Base-by-base conservation (phyloP, 306 rosid genomes). In the Sindora glabra region DNA sequence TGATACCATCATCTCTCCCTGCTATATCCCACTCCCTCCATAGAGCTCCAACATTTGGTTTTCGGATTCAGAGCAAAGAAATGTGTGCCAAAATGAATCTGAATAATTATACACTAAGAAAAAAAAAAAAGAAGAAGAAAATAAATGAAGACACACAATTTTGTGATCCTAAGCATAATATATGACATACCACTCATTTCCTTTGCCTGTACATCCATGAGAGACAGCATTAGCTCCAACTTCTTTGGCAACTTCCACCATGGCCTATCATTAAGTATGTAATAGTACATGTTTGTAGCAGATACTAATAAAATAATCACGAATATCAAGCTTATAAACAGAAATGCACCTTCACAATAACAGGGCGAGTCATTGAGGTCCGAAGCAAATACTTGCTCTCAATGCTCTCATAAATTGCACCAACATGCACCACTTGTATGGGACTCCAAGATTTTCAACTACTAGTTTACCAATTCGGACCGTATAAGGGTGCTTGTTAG, bases 321-420 rank as follows among this genome's bases (percentile, higher is more conserved):
- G 38, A 30, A 38, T 4, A 41, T 25, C 36, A 17, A 25, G 32
- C 10, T 33, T 37, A 13, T 24, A 52, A 59, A 2, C 37, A 24
- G 37, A 47, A 57, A 8, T 58, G 48, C 22, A 82, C 89, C 74
- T 82, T 82, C 27, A 85, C 81, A 18, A 94, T 94, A 65, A 89
- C 96, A 57, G 99, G 99, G 46, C 97, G 94, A 16, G 97, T 97
- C 97, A 94, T 94, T 34, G 99, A 89, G 33, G 99, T 94, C n/a
- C 99, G 97, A 16, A 89, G 79, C 86, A 89, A 73, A 75, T 86
- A 89, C 77, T 94, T n/a, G n/a, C n/a, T n/a, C n/a, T n/a, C n/a
- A n/a, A n/a, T 94, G 71, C 97, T 89, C 73, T 94, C 99, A 71
- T 86, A 89, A 66, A 89, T 34, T 59, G 99, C 99, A 50, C 97